These are phyloP conservation scores for Backusella australiensis DNA, from an alignment of 192 early-diverging fungal genomes.

Conservation along the genomic window DNA sequence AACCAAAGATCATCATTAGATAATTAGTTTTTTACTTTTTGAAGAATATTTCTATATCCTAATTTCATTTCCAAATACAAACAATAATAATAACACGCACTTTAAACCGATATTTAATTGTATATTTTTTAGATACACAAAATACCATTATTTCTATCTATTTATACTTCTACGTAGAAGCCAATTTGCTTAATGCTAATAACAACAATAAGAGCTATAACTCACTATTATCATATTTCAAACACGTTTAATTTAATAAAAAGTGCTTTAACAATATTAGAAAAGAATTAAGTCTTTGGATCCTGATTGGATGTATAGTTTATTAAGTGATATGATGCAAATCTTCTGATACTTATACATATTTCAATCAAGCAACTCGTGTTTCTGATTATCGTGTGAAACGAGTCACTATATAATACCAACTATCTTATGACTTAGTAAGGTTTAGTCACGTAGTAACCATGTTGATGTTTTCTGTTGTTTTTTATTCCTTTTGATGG, in stretches of 20 bases:
- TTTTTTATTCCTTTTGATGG: not conserved
- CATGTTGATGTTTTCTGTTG: not conserved
- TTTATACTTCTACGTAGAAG: not conserved
- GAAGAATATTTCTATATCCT: no score
- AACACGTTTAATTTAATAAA: not conserved
- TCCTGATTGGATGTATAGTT: not conserved
- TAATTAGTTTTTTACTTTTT: no score
- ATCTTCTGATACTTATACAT: slow-evolving; percentile 2
- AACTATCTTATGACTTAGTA: not conserved
- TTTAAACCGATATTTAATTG: no score
- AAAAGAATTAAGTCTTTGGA: not conserved
- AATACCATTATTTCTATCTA: no score
- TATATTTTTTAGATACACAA: no score
- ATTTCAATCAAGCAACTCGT: slow-evolving; percentile 3
- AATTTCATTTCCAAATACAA: no score
- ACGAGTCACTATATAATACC: not conserved
- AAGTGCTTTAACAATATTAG: not conserved
- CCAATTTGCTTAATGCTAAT: not conserved
- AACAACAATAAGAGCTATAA: not conserved
- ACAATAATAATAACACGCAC: no score
- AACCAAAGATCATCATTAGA: no score
- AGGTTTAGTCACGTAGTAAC: not conserved
- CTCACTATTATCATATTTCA: not conserved
- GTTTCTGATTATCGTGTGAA: slow-evolving; percentile 4
- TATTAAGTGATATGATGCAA: no score